Conservation (phyloP, 2,329 filamentous ascomycete species). For the Tolypocladium ophioglossoides region DNA sequence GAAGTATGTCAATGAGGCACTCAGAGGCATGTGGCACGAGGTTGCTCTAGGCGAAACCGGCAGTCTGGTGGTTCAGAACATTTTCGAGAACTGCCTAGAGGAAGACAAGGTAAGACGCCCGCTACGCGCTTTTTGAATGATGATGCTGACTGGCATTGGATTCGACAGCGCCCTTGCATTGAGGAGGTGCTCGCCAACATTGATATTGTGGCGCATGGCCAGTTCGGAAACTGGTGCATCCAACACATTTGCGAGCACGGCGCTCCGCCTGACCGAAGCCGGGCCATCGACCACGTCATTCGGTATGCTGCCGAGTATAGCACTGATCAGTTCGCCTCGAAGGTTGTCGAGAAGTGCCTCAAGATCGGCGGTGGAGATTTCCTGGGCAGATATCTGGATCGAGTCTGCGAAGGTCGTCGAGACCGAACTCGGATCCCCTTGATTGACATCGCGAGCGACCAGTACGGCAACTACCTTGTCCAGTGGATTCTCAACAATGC, state of each 20-base stretch:
- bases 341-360: constrained; percentile 97
- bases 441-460: constrained; percentile 96
- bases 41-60: constrained; percentile 95
- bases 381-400: constrained; percentile 81
- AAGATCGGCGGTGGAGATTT: constrained; percentile 93
- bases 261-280: constrained; percentile 77
- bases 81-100: constrained; percentile 97
- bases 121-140: neutral
- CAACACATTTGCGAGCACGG: constrained; percentile 99
- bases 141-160: constrained; percentile 7
- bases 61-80: constrained; percentile 96
- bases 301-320: constrained; percentile 91
- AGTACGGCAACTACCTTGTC: constrained; percentile 97
- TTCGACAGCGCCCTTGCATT: constrained; percentile 78
- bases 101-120: constrained; percentile 76
- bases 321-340: constrained; percentile 98
- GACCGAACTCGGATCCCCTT: constrained; percentile 92
- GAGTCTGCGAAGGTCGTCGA: constrained; percentile 81
- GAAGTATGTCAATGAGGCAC: constrained; percentile 92
- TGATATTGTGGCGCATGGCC: constrained; percentile 90
- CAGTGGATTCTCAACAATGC: constrained; percentile 94
- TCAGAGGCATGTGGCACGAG: constrained; percentile 97
- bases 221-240: constrained; percentile 99
- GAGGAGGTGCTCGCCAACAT: constrained; percentile 93
- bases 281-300: constrained; percentile 91